Evolutionary conservation across 768 basidiomycete genomes (phyloP).

Genomic region (Pisolithus marmoratus): DNA sequence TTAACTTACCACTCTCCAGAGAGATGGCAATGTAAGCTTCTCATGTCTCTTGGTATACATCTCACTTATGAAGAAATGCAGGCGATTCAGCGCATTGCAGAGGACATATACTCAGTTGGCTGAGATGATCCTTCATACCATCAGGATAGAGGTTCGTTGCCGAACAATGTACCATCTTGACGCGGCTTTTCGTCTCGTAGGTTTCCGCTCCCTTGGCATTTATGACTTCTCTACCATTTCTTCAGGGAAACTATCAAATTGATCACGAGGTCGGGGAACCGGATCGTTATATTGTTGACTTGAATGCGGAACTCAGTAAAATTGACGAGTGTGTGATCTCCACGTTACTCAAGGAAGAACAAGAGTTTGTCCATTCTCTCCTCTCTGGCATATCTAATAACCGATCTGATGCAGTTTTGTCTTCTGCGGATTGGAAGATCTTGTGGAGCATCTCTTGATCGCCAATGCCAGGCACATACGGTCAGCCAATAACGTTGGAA

Average conservation of each 20-base stretch:
- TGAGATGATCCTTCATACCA: conserved; percentile 78
- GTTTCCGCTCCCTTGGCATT: conserved; percentile 16
- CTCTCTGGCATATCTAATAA: background rate
- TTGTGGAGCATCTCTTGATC: conserved; percentile 83
- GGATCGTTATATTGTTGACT: conserved; percentile 81
- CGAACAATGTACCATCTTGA: conserved; percentile 77
- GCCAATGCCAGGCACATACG: conserved; percentile 66
- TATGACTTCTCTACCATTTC: conserved; percentile 4
- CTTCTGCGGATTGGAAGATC: conserved; percentile 76
- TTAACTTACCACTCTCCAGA: conserved; percentile 71
- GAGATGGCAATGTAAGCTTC: conserved; percentile 82
- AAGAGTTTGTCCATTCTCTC: conserved; percentile 45
- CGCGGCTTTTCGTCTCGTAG: conserved; percentile 69
- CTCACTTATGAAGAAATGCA: conserved; percentile 26
- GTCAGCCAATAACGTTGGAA: conserved; percentile 65
- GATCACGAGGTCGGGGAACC: conserved; percentile 86
- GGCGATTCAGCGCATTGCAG: conserved; percentile 87
- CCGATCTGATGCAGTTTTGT: conserved; percentile 56
- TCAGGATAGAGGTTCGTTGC: conserved; percentile 85
- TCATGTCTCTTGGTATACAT: background rate
- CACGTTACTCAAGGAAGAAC: conserved; percentile 58
- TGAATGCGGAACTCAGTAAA: conserved; percentile 74
- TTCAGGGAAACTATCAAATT: conserved; percentile 78
- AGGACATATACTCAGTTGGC: conserved; percentile 89
- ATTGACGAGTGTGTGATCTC: conserved; percentile 66